A percentile compares a stretch with the other conserved stretches of the same genome.
Evolutionary conservation across 495 filamentous ascomycete species (phyloP).

Genomic region (Penicillium mononematosum): DNA sequence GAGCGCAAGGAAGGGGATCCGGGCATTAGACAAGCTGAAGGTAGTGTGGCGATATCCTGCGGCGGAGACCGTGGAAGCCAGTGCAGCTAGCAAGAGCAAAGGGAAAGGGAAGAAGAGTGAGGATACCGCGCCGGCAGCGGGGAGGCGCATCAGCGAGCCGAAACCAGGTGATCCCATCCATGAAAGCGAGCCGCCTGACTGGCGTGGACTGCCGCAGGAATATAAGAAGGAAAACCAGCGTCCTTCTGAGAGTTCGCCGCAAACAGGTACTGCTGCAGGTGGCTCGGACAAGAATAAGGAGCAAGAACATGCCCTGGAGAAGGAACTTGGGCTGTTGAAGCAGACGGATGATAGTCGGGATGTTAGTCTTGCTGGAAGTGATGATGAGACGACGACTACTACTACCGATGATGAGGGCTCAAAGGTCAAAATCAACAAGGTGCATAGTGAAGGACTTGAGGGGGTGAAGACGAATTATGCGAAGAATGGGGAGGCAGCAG

Average conservation of each 20-base stretch:
- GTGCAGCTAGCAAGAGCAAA: constrained; percentile 1
- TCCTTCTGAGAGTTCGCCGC: constrained; percentile 5
- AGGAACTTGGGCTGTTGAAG: constrained; percentile 64
- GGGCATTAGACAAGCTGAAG: constrained; percentile 77
- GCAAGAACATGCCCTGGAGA: constrained; percentile 38
- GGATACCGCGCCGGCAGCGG: constrained; percentile 20
- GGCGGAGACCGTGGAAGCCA: constrained; percentile 17
- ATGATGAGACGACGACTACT: constrained; percentile 44
- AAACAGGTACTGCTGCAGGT: constrained; percentile 10
- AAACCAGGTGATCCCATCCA: constrained; percentile 61
- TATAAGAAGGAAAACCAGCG: neutral
- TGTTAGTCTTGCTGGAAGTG: constrained; percentile 65
- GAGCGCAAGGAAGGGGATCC: constrained; percentile 71
- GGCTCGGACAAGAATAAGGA: constrained; percentile 7
- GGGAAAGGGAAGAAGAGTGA: constrained; percentile 21
- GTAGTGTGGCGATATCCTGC: constrained; percentile 74
- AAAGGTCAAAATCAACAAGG: constrained; percentile 15
- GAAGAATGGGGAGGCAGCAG: constrained; percentile 9
- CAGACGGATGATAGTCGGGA: constrained; percentile 58
- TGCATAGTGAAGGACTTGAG: constrained; percentile 25
- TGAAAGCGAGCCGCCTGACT: constrained; percentile 68
- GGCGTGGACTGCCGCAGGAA: constrained; percentile 50
- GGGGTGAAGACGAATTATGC: constrained; percentile 34
- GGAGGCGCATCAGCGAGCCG: constrained; percentile 56
- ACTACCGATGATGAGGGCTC: constrained; percentile 14